Percentiles rank a stretch among this genome's conserved stretches.
phyloP scores from a whole-genome alignment of 768 basidiomycete species.

The Suillus decipiens region DNA sequence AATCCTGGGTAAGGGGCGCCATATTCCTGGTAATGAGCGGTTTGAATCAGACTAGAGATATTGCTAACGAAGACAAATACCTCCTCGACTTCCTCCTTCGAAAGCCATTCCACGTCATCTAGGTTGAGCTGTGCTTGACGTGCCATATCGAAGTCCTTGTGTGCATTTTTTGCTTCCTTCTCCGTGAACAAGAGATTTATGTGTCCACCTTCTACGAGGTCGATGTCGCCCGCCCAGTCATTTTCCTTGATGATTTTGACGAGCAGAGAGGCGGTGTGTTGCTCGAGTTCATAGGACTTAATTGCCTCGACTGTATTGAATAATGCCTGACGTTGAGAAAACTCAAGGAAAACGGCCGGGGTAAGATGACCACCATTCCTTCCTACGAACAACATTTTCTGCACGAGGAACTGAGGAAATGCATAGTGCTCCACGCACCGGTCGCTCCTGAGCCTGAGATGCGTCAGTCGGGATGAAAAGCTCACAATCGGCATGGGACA shows the following conservation, averaged over 20 bases:
- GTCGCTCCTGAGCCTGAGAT: conserved; percentile 71
- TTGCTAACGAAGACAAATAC: conserved; percentile 34
- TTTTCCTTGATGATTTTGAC: conserved; percentile 48
- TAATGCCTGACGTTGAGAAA: conserved; percentile 35
- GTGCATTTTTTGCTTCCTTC: conserved; percentile 40
- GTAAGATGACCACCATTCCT: conserved; percentile 81
- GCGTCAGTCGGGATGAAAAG: conserved; percentile 8
- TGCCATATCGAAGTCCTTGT: conserved; percentile 42
- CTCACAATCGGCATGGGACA: neutral
- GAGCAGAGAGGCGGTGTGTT: conserved; percentile 47
- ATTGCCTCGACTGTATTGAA: conserved; percentile 59
- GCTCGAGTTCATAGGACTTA: conserved; percentile 56
- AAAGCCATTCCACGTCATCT: conserved; percentile 46
- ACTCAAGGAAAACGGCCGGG: conserved; percentile 47
- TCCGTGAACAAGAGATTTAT: conserved; percentile 40
- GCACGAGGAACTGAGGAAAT: too few species aligned
- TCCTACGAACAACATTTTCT: conserved; percentile 40
- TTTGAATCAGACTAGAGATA: neutral
- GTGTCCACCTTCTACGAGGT: conserved; percentile 61
- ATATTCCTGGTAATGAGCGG: conserved; percentile 21
- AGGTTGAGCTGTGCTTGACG: conserved; percentile 51
- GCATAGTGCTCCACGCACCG: conserved; percentile 38
- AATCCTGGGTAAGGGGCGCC: conserved; percentile 9
- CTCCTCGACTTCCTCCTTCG: conserved; percentile 43
- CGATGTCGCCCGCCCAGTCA: conserved; percentile 48